Conservation (phyloP, 805 yeast species). For the Lachancea sp. region DNA sequence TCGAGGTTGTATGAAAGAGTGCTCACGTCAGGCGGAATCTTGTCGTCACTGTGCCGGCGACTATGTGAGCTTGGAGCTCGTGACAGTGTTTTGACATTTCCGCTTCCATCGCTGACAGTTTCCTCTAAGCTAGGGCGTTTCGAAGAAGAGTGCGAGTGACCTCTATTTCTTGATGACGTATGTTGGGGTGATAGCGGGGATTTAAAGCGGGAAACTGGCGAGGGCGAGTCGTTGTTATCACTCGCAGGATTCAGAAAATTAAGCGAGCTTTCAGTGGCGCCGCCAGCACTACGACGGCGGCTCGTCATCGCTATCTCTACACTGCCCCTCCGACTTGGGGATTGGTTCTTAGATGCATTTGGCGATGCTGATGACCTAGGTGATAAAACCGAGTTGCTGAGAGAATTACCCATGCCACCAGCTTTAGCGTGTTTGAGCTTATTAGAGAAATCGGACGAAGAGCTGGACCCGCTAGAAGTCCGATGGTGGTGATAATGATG, state of each 20-base stretch:
- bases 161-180: slow-evolving; percentile 34
- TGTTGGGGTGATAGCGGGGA: slow-evolving; percentile 27
- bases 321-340: slow-evolving; percentile 25
- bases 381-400: slow-evolving; percentile 12
- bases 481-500: slow-evolving; percentile 25
- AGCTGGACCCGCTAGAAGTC: slow-evolving; percentile 32
- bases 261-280: slow-evolving; percentile 1
- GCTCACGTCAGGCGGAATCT: slow-evolving; percentile 17
- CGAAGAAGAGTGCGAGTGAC: slow-evolving; percentile 36
- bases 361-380: slow-evolving; percentile 23
- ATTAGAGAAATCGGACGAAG: slow-evolving; percentile 29
- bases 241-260: background rate
- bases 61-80: slow-evolving; percentile 23
- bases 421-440: slow-evolving; percentile 18
- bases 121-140: slow-evolving; percentile 21
- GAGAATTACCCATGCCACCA: slow-evolving; percentile 15
- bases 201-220: slow-evolving; percentile 18
- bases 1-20: slow-evolving; percentile 40
- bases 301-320: slow-evolving; percentile 14
- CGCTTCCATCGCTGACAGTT: slow-evolving; percentile 19
- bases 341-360: slow-evolving; percentile 10
- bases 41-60: slow-evolving; percentile 28
- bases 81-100: slow-evolving; percentile 24
- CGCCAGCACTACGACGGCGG: slow-evolving; percentile 11
- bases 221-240: slow-evolving; percentile 7